Evolutionary conservation across 1,139 yeast species (phyloP).

Genomic region (Suhomyces taliae): DNA sequence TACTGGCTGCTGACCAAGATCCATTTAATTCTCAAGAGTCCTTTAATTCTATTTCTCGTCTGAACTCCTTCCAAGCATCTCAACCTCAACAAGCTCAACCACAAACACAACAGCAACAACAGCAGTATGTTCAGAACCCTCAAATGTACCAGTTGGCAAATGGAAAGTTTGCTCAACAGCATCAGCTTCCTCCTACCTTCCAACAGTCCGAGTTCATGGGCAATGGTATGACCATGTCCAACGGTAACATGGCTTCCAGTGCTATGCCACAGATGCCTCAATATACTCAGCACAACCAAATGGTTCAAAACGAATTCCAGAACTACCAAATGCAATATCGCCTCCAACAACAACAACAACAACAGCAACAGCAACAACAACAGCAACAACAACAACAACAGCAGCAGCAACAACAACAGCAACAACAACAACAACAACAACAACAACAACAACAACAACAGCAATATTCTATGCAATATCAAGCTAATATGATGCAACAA

Average conservation of each 20-base stretch:
- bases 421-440: conserved; percentile 18
- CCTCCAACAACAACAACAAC: conserved; percentile 20
- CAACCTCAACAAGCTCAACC: conserved; percentile 26
- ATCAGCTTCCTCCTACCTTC: conserved; percentile 25
- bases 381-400: conserved; percentile 18
- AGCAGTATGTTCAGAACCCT: conserved; percentile 11
- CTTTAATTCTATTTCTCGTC: conserved; percentile 16
- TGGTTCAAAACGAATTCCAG: conserved; percentile 28
- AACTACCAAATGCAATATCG: conserved; percentile 29
- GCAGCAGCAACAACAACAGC: conserved; percentile 13
- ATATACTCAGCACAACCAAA: conserved; percentile 19
- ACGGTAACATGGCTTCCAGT: conserved; percentile 6
- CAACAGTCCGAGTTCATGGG: conserved; percentile 29
- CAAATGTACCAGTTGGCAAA: conserved; percentile 9
- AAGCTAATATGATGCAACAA: conserved; percentile 13
- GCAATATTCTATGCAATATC: conserved; percentile 19
- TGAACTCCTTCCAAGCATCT: conserved; percentile 12
- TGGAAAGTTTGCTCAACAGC: conserved; percentile 12
- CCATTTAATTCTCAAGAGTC: conserved; percentile 21
- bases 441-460: conserved; percentile 17
- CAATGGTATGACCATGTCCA: conserved; percentile 6
- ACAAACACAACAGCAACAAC: conserved; percentile 11
- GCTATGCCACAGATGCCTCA: conserved; percentile 11
- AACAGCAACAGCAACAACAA: conserved; percentile 17
- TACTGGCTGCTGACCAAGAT: conserved; percentile 10